Evolutionary conservation across 2,329 filamentous ascomycete genomes (phyloP), one percentile per base, ranked within the genome.

Genomic region (Aspergillus piperis): DNA sequence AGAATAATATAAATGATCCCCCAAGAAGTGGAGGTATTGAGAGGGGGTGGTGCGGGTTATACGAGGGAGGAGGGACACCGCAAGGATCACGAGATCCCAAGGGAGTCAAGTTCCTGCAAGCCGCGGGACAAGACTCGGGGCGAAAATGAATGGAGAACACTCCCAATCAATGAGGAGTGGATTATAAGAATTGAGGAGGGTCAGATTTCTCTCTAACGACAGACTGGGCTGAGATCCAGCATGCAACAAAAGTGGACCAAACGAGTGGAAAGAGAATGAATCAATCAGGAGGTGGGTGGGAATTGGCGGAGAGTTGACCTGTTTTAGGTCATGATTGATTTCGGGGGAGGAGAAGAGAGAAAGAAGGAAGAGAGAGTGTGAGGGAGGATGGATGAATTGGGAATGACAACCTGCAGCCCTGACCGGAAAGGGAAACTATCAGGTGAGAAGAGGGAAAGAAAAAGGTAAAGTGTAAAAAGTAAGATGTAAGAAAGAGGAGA

Each of bases 31-130:
- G 32, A 25, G 32, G 36, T 32, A 36, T 36, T 13, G 11, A 36
- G 32, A 36, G 11, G 11, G 30, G 32, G 17, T 19, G 32, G 1
- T 36, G 32, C 32, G 32, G 32, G 32, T 36, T 36, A 36, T 36
- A 36, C 13, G 21, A 41, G 23, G 51, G 36, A 42, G 51, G 38
- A 42, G n/a, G 39, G 42, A 54, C 25, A 55, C 19, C 58, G 54
- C 42, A 59, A 54, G 47, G 32, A 51, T 54, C 47, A 50, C 47
- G 47, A 50, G 47, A 50, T 50, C 47, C 47, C 25, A 50, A 17
- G 41, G 41, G 41, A 44, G 41, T 23, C 19, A 36, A 36, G 11
- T 36, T 36, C 32, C 32, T 44, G 19, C 41, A 44, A 23, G 41
- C 41, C 41, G 47, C 27, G 23, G 25, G 49, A 13, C 38, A 36